These are phyloP conservation scores for Kwoniella europaea DNA, from an alignment of 768 basidiomycete genomes.

Conservation along the genomic window DNA sequence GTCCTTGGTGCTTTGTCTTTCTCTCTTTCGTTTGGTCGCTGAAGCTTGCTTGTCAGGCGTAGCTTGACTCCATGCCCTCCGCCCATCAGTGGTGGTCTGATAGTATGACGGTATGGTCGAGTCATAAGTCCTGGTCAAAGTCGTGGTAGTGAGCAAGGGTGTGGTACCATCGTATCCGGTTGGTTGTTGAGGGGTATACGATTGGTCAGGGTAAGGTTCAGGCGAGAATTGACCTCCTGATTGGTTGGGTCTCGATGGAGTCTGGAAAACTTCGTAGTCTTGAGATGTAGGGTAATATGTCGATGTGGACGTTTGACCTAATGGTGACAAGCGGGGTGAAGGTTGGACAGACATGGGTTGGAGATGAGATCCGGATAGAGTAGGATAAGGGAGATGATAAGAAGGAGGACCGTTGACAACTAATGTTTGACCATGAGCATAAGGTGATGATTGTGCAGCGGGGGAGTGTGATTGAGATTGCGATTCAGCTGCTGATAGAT, in stretches of 20 bases:
- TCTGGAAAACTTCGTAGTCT: constrained; percentile 31
- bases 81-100: constrained; percentile 31
- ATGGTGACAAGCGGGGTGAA: constrained; percentile 22
- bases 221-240: constrained; percentile 16
- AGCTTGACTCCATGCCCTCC: constrained; percentile 22
- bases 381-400: constrained; percentile 27
- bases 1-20: constrained; percentile 21
- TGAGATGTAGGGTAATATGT: constrained; percentile 33
- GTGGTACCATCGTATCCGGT: constrained; percentile 22
- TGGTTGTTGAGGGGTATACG: constrained; percentile 3
- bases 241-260: constrained; percentile 7
- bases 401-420: constrained; percentile 21
- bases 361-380: constrained; percentile 25
- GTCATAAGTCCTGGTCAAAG: constrained; percentile 38
- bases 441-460: constrained; percentile 27
- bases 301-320: constrained; percentile 20
- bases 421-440: constrained; percentile 25
- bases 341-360: constrained; percentile 29
- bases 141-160: constrained; percentile 33
- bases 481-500: constrained; percentile 29
- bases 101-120: constrained; percentile 50
- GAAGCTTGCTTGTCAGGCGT: constrained; percentile 30
- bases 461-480: constrained; percentile 9
- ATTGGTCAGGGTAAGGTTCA: constrained; percentile 20
- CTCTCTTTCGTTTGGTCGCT: constrained; percentile 39